Percentiles rank a stretch among this genome's conserved stretches.
Evolutionary conservation across 1,284 basidiomycete genomes (phyloP).

Genomic region (Irpex rosettiformis): DNA sequence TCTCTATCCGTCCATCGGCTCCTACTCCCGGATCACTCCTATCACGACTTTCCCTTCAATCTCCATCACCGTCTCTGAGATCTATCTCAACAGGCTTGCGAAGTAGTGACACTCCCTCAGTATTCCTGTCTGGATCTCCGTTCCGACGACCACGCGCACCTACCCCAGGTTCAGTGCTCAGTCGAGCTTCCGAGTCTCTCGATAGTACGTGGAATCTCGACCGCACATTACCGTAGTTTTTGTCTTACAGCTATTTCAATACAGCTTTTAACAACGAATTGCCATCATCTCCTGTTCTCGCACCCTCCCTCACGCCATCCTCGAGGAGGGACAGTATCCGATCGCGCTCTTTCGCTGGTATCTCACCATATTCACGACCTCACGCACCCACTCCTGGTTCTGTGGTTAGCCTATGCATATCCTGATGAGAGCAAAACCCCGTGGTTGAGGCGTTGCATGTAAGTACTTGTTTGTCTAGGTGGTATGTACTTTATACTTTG

Average conservation of each 20-base stretch:
- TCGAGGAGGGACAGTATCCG: background rate
- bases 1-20: background rate
- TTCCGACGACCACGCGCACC: conserved; percentile 3
- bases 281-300: background rate
- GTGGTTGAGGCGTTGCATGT: background rate
- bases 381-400: background rate
- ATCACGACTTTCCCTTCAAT: background rate
- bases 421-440: background rate
- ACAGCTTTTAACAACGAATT: background rate
- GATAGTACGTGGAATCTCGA: background rate
- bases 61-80: background rate
- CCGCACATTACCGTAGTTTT: no score
- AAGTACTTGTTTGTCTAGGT: no score
- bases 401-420: background rate
- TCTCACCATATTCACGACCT: background rate
- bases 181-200: background rate
- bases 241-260: no score
- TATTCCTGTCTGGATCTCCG: background rate
- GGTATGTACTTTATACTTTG: no score
- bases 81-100: background rate
- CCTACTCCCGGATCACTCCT: background rate
- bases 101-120: background rate
- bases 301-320: background rate
- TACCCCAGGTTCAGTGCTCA: conserved; percentile 6
- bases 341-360: background rate